phyloP scores from a whole-genome alignment of 257 asterid genomes.

The Scutellaria baicalensis region DNA sequence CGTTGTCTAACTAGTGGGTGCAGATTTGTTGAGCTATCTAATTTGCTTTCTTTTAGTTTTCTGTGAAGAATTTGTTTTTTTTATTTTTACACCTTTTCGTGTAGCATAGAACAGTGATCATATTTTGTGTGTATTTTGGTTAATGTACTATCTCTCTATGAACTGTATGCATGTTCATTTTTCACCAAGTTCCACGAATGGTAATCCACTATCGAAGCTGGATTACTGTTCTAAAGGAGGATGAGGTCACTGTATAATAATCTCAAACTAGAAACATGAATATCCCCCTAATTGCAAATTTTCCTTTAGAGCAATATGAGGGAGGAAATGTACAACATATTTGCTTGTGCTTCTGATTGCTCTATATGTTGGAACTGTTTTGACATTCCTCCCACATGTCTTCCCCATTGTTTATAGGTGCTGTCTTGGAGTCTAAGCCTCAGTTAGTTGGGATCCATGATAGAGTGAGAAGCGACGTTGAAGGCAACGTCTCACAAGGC shows the following conservation, averaged over 20 bases:
- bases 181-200: background rate
- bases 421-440: conserved; percentile 76
- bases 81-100: no score
- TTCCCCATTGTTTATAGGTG: conserved; percentile 39
- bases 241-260: background rate
- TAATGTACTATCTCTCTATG: background rate
- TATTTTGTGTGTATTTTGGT: background rate
- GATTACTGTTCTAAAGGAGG: background rate
- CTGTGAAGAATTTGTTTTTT: background rate
- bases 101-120: background rate
- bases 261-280: background rate
- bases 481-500: conserved; percentile 27
- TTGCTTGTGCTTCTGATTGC: background rate
- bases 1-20: no score
- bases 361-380: background rate
- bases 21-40: background rate
- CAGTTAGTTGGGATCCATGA: conserved; percentile 80
- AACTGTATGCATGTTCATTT: background rate
- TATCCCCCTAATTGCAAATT: background rate
- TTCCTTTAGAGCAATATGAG: background rate
- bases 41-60: no score
- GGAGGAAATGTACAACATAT: background rate
- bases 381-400: background rate
- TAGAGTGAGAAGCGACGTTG: conserved; percentile 90
- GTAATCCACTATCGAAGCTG: background rate